Evolutionary conservation across 2,329 filamentous ascomycete species (phyloP).

Genomic region (Cercospora brassicicola): DNA sequence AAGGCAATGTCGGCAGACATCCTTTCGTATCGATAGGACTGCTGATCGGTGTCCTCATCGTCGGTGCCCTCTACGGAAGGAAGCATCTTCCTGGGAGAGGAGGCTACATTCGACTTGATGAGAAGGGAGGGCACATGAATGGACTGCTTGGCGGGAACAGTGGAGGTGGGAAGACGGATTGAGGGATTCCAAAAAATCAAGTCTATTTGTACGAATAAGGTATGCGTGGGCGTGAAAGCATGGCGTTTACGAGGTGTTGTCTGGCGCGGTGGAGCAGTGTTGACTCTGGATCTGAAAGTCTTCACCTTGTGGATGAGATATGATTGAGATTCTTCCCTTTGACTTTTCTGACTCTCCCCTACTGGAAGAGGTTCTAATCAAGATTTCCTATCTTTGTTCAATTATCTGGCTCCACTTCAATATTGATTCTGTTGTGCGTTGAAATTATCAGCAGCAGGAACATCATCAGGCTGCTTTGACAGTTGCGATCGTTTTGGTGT

Average conservation of each 20-base stretch:
- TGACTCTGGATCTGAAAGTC: background rate
- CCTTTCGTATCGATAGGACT: conserved; percentile 54
- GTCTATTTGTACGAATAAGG: background rate
- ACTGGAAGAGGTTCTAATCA: background rate
- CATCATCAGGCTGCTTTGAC: too few species aligned
- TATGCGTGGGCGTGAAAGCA: background rate
- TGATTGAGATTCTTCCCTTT: background rate
- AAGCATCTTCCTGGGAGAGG: conserved; percentile 36
- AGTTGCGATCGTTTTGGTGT: too few species aligned
- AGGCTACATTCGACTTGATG: conserved; percentile 48
- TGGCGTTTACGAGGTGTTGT: background rate
- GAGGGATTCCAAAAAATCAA: background rate
- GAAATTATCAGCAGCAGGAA: too few species aligned
- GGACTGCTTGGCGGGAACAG: conserved; percentile 61
- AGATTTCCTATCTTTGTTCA: background rate
- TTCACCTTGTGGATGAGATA: background rate
- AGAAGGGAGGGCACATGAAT: conserved; percentile 63
- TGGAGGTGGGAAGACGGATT: conserved; percentile 23
- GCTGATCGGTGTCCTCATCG: conserved; percentile 53
- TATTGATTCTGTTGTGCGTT: too few species aligned
- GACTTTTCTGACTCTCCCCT: background rate
- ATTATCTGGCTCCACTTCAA: too few species aligned
- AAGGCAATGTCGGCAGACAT: conserved; percentile 46
- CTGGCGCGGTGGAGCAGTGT: background rate
- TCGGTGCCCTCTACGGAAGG: conserved; percentile 31